phyloP scores from a whole-genome alignment of 2,329 filamentous ascomycete species.

The Dothideomycetes sp. region DNA sequence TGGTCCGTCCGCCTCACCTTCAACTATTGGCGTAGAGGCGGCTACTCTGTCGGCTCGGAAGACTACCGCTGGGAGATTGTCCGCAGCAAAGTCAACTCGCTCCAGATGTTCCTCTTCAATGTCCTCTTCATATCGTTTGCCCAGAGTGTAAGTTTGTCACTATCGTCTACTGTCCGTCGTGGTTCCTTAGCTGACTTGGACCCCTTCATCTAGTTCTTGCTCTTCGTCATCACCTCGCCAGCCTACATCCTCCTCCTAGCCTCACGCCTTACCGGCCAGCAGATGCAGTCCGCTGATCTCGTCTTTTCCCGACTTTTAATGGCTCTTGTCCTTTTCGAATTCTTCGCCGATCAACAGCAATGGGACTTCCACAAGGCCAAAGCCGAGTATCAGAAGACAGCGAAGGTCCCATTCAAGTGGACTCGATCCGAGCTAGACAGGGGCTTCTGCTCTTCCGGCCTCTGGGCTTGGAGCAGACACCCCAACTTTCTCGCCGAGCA shows the following conservation, averaged over 20 bases:
- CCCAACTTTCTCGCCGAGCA: constrained; percentile 95
- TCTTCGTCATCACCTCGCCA: constrained; percentile 68
- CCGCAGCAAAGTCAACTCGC: constrained; percentile 50
- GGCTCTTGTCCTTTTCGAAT: constrained; percentile 53
- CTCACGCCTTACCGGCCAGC: constrained; percentile 47
- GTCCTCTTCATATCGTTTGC: constrained; percentile 75
- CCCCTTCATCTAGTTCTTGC: constrained; percentile 52
- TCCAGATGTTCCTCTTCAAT: constrained; percentile 75
- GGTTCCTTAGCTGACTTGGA: background rate
- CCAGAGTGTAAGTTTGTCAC: constrained; percentile 43
- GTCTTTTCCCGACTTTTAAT: constrained; percentile 46
- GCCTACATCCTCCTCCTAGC: constrained; percentile 71
- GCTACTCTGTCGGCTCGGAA: constrained; percentile 78
- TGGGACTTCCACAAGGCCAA: constrained; percentile 87
- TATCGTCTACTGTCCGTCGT: too few species aligned
- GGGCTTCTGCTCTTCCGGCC: constrained; percentile 72
- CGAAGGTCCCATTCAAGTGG: constrained; percentile 51
- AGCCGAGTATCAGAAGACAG: constrained; percentile 59
- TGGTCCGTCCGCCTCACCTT: constrained; percentile 75
- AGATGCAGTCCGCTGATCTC: constrained; percentile 43
- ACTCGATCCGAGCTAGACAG: constrained; percentile 69
- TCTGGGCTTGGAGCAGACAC: constrained; percentile 83
- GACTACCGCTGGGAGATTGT: constrained; percentile 89
- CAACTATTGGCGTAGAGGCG: constrained; percentile 95
- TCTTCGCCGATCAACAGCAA: constrained; percentile 82